Percentiles rank a stretch among this genome's conserved stretches.
Conservation (phyloP, 2,329 filamentous ascomycete genomes). For the Xylaria sp. region DNA sequence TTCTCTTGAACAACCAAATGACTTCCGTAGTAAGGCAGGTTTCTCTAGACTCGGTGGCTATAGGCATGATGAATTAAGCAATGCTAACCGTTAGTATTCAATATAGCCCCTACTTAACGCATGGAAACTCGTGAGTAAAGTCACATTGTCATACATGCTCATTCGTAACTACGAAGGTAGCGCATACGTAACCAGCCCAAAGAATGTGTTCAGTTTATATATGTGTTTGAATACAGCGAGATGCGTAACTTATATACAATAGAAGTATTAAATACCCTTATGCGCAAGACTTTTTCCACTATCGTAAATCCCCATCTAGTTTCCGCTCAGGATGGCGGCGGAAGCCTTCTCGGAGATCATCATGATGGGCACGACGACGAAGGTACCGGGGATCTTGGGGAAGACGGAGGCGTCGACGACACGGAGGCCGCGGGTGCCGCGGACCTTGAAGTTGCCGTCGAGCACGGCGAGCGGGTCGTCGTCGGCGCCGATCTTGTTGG, state of each 20-base stretch:
- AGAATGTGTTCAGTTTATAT: constrained; percentile 7
- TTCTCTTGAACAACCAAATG: background rate
- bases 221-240: constrained; percentile 9
- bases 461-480: constrained; percentile 62
- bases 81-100: too few relatives aligned
- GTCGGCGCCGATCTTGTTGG: constrained; percentile 50
- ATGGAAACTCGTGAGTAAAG: background rate
- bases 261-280: background rate
- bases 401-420: constrained; percentile 66
- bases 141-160: background rate
- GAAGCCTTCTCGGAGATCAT: constrained; percentile 46
- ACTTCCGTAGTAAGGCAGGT: background rate
- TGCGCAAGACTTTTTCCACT: background rate
- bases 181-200: background rate
- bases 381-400: constrained; percentile 58
- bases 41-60: too few relatives aligned
- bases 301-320: constrained; percentile 1
- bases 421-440: constrained; percentile 60
- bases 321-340: constrained; percentile 41
- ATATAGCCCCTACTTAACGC: too few relatives aligned
- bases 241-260: constrained; percentile 17
- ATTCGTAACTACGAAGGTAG: background rate
- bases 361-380: constrained; percentile 43
- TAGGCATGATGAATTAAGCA: too few relatives aligned
- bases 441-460: constrained; percentile 61